phyloP scores from a whole-genome alignment of 441 rosid genomes.

The Gossypium lobatum region DNA sequence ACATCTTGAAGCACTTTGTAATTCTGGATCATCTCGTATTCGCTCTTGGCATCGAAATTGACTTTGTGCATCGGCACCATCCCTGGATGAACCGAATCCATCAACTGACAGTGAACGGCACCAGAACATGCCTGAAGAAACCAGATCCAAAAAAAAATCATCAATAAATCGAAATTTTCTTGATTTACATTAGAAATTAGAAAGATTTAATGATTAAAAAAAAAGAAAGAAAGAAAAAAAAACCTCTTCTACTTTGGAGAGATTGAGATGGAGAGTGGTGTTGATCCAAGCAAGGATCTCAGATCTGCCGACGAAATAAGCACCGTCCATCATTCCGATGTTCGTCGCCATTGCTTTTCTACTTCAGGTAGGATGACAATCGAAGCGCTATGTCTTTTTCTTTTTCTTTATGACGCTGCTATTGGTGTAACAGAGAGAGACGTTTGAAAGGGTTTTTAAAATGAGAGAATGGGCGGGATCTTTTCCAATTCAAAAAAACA shows the following conservation, averaged over 20 bases:
- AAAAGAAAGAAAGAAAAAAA: not conserved
- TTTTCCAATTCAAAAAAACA: not conserved
- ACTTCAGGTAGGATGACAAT: not conserved
- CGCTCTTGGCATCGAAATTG: slow-evolving; percentile 84
- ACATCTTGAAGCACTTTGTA: slow-evolving; percentile 93
- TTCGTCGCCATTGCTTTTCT: slow-evolving; percentile 48
- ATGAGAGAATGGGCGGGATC: slow-evolving; percentile 12
- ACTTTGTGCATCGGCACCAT: slow-evolving; percentile 97
- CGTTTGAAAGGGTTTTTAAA: slow-evolving; percentile 3
- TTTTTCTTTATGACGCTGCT: slow-evolving; percentile 4
- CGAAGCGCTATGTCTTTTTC: not conserved
- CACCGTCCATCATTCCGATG: slow-evolving; percentile 88
- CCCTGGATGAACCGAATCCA: slow-evolving; percentile 90
- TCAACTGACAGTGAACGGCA: slow-evolving; percentile 85
- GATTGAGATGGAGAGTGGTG: slow-evolving; percentile 73
- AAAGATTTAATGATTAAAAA: not conserved
- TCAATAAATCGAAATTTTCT: not conserved
- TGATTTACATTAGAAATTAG: not conserved
- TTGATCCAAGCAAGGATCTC: slow-evolving; percentile 95
- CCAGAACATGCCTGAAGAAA: slow-evolving; percentile 71
- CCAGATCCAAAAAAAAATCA: not conserved
- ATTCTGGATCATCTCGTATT: slow-evolving; percentile 95
- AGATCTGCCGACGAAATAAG: slow-evolving; percentile 90
- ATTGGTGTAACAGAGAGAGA: not conserved
- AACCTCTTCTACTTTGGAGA: slow-evolving; percentile 97